Percentiles rank a stretch among this genome's conserved stretches.
Evolutionary conservation across 345 rosid genomes (phyloP).

Genomic region (Durio zibethinus): DNA sequence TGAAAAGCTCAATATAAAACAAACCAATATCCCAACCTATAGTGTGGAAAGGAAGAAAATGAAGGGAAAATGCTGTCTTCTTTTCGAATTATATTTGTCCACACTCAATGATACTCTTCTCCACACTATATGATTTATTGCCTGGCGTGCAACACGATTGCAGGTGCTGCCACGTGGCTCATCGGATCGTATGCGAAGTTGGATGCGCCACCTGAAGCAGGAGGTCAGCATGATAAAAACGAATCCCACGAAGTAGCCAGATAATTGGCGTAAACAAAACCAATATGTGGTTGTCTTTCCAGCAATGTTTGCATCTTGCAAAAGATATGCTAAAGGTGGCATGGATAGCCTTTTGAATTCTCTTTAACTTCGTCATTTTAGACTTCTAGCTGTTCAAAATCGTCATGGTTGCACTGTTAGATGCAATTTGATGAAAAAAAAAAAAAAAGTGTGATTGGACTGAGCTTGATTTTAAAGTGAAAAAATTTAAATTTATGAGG

Average conservation of each 20-base stretch:
- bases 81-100: background rate
- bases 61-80: constrained; percentile 14
- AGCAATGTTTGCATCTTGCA: constrained; percentile 9
- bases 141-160: background rate
- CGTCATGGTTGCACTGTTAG: background rate
- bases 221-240: background rate
- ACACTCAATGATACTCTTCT: background rate
- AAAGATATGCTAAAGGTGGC: background rate
- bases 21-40: constrained; percentile 8
- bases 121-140: background rate
- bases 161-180: constrained; percentile 24
- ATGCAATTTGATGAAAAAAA: background rate
- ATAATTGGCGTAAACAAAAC: background rate
- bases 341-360: background rate
- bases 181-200: background rate
- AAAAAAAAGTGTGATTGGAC: no score
- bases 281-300: background rate
- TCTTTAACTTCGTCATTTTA: background rate
- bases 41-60: constrained; percentile 1
- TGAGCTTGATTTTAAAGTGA: no score
- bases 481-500: no score
- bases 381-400: background rate
- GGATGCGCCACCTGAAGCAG: background rate
- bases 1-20: background rate
- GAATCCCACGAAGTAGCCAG: background rate